Evolutionary conservation across 2,329 filamentous ascomycete species (phyloP).

Genomic region (Microsporum ferrugineum): DNA sequence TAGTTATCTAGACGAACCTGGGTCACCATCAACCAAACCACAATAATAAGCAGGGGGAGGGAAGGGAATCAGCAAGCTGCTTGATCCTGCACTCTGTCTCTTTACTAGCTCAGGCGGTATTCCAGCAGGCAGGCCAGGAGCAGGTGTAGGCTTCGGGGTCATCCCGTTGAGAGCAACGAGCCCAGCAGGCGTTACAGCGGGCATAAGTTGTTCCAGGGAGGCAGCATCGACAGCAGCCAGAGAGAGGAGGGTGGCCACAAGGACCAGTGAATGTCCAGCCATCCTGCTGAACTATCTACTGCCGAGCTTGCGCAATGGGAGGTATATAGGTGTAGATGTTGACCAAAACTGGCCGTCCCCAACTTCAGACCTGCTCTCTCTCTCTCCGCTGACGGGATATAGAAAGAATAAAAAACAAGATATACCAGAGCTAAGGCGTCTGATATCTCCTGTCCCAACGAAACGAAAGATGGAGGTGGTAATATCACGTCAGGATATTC

Average conservation of each 20-base stretch:
- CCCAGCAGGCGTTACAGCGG: constrained; percentile 12
- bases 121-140: constrained; percentile 11
- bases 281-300: constrained; percentile 4
- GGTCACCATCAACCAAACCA: constrained; percentile 14
- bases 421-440: neutral
- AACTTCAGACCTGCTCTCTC: neutral
- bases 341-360: neutral
- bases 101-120: constrained; percentile 12
- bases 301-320: neutral
- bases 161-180: constrained; percentile 13
- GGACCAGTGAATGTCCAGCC: constrained; percentile 8
- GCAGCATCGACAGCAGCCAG: constrained; percentile 12
- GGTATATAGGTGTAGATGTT: neutral
- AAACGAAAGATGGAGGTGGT: neutral
- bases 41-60: constrained; percentile 15
- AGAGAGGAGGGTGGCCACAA: constrained; percentile 12
- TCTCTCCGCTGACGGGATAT: neutral
- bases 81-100: neutral
- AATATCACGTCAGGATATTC: neutral
- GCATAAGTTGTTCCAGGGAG: constrained; percentile 7
- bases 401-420: neutral
- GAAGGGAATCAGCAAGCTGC: constrained; percentile 7
- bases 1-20: constrained; percentile 11
- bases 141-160: constrained; percentile 13
- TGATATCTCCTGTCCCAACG: neutral